These are phyloP conservation scores for Tuber aestivum DNA, from an alignment of 495 filamentous ascomycete genomes.

Conservation along the genomic window DNA sequence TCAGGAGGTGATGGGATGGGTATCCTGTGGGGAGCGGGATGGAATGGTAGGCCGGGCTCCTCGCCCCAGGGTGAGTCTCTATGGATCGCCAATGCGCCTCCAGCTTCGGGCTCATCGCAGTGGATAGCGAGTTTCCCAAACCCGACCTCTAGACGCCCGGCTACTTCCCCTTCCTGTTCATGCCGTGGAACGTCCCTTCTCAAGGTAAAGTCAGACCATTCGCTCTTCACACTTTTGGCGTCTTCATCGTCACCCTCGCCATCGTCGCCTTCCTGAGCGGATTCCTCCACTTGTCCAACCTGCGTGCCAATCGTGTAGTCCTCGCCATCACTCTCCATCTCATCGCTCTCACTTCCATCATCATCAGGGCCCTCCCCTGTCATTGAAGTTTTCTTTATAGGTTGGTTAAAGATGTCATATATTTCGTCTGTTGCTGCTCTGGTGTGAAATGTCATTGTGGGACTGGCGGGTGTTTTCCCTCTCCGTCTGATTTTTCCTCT, in stretches of 20 bases:
- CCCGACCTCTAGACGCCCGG: constrained; percentile 20
- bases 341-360: constrained; percentile 52
- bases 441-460: constrained; percentile 96
- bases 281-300: constrained; percentile 35
- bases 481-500: constrained; percentile 41
- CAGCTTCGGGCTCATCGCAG: constrained; percentile 17
- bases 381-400: constrained; percentile 52
- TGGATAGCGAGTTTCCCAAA: constrained; percentile 31
- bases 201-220: constrained; percentile 40
- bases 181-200: constrained; percentile 36
- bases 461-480: constrained; percentile 40
- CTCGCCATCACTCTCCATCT: constrained; percentile 58
- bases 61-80: constrained; percentile 39
- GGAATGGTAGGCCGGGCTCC: constrained; percentile 21
- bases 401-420: constrained; percentile 92
- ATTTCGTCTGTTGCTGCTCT: constrained; percentile 94
- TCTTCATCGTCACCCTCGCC: constrained; percentile 46
- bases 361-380: constrained; percentile 40
- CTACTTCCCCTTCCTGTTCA: constrained; percentile 34
- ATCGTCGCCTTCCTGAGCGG: constrained; percentile 28
- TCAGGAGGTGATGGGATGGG: constrained; percentile 71
- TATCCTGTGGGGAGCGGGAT: constrained; percentile 46
- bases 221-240: constrained; percentile 39
- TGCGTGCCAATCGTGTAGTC: constrained; percentile 52
- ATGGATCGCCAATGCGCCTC: constrained; percentile 22